These are phyloP conservation scores for Fusarium buharicum DNA, from an alignment of 2,329 filamentous ascomycete species.

Conservation along the genomic window DNA sequence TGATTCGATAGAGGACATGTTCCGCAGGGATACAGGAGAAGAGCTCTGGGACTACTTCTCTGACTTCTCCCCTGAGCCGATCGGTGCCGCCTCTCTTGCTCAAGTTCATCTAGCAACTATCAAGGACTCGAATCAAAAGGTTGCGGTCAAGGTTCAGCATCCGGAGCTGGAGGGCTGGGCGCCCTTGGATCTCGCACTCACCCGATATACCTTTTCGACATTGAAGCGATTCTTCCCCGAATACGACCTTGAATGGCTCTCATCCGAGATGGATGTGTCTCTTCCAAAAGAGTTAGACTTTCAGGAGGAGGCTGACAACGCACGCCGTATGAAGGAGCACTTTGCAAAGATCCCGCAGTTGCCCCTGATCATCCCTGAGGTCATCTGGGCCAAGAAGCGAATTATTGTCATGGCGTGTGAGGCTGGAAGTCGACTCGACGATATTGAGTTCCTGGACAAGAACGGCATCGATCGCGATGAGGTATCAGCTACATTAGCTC, in stretches of 20 bases:
- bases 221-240: slow-evolving; percentile 95
- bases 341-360: slow-evolving; percentile 78
- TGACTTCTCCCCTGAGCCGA: slow-evolving; percentile 81
- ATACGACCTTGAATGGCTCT: slow-evolving; percentile 96
- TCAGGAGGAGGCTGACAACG: slow-evolving; percentile 84
- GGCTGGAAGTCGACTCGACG: slow-evolving; percentile 85
- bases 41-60: slow-evolving; percentile 85
- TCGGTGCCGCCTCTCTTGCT: slow-evolving; percentile 92
- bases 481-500: slow-evolving; percentile 88
- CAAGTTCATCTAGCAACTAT: slow-evolving; percentile 92
- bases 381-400: slow-evolving; percentile 87
- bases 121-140: slow-evolving; percentile 82
- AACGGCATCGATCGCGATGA: slow-evolving; percentile 94
- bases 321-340: slow-evolving; percentile 79
- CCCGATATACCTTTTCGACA: slow-evolving; percentile 87
- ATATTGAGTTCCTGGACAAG: slow-evolving; percentile 84
- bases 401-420: slow-evolving; percentile 97
- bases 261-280: slow-evolving; percentile 90
- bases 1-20: slow-evolving; percentile 88
- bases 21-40: slow-evolving; percentile 81
- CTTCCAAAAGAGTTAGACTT: slow-evolving; percentile 95
- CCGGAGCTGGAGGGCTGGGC: slow-evolving; percentile 90
- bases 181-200: slow-evolving; percentile 85
- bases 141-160: slow-evolving; percentile 97
- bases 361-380: slow-evolving; percentile 89